Conservation (phyloP, 306 rosid species). For the Geum urbanum region DNA sequence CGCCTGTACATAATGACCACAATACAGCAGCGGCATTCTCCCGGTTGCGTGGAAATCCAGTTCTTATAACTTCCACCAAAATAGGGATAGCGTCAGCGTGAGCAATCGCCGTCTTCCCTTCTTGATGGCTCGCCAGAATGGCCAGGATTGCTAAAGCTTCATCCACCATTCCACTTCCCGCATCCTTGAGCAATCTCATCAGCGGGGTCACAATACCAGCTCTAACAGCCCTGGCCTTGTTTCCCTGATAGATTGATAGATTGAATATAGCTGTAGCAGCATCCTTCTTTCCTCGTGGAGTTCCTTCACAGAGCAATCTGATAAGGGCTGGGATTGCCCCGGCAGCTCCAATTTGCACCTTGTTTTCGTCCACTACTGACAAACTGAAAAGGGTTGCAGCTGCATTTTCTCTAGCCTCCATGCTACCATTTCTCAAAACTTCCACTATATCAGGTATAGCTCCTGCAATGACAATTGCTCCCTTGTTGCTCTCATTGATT, state of each 20-base stretch:
- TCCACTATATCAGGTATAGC: constrained; percentile 93
- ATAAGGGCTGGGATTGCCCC: constrained; percentile 97
- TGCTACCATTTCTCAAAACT: constrained; percentile 84
- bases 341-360: constrained; percentile 91
- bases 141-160: constrained; percentile 95
- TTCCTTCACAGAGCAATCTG: constrained; percentile 75
- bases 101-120: constrained; percentile 70
- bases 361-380: constrained; percentile 87
- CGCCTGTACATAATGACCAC: constrained; percentile 80
- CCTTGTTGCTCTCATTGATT: constrained; percentile 80
- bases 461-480: constrained; percentile 83
- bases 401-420: constrained; percentile 98
- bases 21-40: constrained; percentile 87
- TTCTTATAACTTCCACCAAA: constrained; percentile 76
- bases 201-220: constrained; percentile 83
- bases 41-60: constrained; percentile 90
- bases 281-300: constrained; percentile 97
- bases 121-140: constrained; percentile 79
- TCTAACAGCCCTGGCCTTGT: constrained; percentile 90
- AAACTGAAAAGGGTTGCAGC: constrained; percentile 97
- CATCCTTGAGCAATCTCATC: constrained; percentile 68
- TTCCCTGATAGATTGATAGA: constrained; percentile 91
- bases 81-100: constrained; percentile 65
- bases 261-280: constrained; percentile 97
- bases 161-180: constrained; percentile 96